These are phyloP conservation scores for Hypoxylon cercidicola DNA, from an alignment of 495 filamentous ascomycete genomes.

Conservation along the genomic window DNA sequence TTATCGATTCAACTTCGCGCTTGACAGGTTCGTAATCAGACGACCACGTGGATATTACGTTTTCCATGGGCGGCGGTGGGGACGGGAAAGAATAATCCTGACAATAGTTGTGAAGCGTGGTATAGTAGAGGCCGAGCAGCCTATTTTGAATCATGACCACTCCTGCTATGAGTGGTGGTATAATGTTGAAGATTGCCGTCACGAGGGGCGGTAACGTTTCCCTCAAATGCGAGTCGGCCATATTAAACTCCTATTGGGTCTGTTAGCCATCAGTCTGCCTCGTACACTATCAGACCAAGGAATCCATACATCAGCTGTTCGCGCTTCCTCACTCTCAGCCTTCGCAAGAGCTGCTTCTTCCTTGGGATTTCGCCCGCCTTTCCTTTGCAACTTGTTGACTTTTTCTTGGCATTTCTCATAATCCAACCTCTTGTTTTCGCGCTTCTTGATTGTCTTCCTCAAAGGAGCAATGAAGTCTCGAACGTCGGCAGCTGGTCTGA, in stretches of 20 bases:
- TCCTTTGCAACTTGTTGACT: conserved; percentile 75
- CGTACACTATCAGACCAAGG: conserved; percentile 7
- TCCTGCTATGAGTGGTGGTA: conserved; percentile 77
- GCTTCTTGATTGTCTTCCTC: conserved; percentile 91
- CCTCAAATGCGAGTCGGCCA: conserved; percentile 83
- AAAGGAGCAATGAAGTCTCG: conserved; percentile 77
- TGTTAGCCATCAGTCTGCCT: not conserved
- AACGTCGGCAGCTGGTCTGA: conserved; percentile 77
- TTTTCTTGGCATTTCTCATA: conserved; percentile 84
- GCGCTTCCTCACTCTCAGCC: conserved; percentile 78
- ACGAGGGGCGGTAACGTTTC: conserved; percentile 80
- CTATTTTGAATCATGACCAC: conserved; percentile 86
- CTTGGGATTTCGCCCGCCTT: conserved; percentile 75
- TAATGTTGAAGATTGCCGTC: conserved; percentile 76
- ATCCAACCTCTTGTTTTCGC: conserved; percentile 89
- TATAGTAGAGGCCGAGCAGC: conserved; percentile 86
- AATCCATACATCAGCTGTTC: conserved; percentile 69
- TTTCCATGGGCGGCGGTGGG: conserved; percentile 76
- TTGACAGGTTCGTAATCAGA: conserved; percentile 71
- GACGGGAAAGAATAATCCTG: conserved; percentile 75
- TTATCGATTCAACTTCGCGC: conserved; percentile 77
- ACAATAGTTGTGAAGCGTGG: conserved; percentile 81
- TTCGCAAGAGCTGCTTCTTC: conserved; percentile 82
- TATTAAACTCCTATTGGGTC: conserved; percentile 73
- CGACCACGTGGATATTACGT: conserved; percentile 77